Percentiles rank a stretch among this genome's conserved stretches.
These are phyloP conservation scores for Cercospora berteroae DNA, from an alignment of 2,329 filamentous ascomycete species.

Conservation along the genomic window DNA sequence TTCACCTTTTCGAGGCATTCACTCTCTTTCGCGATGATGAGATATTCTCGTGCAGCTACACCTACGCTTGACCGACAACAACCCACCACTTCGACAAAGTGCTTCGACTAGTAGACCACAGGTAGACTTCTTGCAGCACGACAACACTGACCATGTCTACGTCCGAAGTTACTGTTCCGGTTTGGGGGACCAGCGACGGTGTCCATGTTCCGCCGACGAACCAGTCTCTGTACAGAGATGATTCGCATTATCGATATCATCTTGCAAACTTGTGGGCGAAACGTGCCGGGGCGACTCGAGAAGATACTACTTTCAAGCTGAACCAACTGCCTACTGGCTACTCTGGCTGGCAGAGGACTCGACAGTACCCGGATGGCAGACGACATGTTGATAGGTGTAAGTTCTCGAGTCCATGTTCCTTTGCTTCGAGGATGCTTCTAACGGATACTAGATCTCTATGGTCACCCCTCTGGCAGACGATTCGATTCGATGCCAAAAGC, in stretches of 20 bases:
- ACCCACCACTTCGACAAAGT: not conserved
- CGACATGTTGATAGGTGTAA: constrained; percentile 50
- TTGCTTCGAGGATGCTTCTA: not conserved
- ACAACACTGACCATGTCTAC: not conserved
- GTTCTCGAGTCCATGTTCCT: not conserved
- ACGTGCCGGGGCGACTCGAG: not conserved
- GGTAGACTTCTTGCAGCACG: not conserved
- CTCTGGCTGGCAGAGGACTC: constrained; percentile 46
- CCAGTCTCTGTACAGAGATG: not conserved
- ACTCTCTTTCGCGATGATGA: not conserved
- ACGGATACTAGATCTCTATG: constrained; percentile 46
- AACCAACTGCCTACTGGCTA: not conserved
- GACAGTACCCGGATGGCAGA: not conserved
- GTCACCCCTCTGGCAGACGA: constrained; percentile 51
- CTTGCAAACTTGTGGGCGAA: not conserved
- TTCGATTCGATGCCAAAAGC: constrained; percentile 57
- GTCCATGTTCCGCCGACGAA: not conserved
- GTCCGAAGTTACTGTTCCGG: not conserved
- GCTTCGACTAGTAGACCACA: not conserved
- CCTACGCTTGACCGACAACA: not conserved
- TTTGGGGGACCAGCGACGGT: not conserved
- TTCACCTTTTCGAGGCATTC: not conserved
- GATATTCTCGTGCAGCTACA: not conserved
- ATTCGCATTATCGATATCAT: not conserved
- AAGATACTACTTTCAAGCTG: not conserved